Evolutionary conservation across 164 flowering plant species (phyloP).

Genomic region (Tetracentron sinense): DNA sequence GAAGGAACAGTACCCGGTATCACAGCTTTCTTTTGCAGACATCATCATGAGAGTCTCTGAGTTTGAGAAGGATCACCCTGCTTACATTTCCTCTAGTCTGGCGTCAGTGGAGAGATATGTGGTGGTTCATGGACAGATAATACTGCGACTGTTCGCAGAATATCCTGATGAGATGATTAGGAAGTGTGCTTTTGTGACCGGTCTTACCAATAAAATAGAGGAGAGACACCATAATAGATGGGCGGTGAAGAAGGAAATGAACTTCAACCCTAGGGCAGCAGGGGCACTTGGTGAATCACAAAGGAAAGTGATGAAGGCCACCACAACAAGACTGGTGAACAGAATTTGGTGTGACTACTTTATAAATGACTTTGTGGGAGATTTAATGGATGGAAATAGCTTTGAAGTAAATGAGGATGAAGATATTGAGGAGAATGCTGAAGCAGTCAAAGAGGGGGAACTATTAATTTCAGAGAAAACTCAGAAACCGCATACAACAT

Average conservation of each 20-base stretch:
- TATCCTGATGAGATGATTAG: conserved; percentile 64
- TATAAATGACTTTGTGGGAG: conserved; percentile 65
- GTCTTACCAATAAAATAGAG: conserved; percentile 66
- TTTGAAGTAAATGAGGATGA: conserved; percentile 36
- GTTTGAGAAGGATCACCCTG: conserved; percentile 37
- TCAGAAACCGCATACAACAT: conserved; percentile 23
- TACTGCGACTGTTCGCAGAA: conserved; percentile 69
- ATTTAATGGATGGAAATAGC: conserved; percentile 26
- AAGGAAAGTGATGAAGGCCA: conserved; percentile 75
- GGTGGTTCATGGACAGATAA: conserved; percentile 83
- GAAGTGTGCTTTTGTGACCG: conserved; percentile 59
- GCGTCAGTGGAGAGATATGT: conserved; percentile 63
- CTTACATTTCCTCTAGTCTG: conserved; percentile 58
- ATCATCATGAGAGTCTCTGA: conserved; percentile 57
- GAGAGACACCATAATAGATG: conserved; percentile 74
- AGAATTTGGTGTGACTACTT: conserved; percentile 90
- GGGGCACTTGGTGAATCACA: conserved; percentile 52
- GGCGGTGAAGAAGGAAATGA: conserved; percentile 60
- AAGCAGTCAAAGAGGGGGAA: conserved; percentile 28
- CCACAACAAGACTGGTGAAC: conserved; percentile 72
- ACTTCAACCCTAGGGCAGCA: conserved; percentile 71
- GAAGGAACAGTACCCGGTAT: conserved; percentile 61
- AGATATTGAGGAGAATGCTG: conserved; percentile 42
- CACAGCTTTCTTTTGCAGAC: conserved; percentile 68
- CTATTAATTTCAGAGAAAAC: conserved; percentile 15